Evolutionary conservation across 305 asterid species (phyloP).

Genomic region (Fraxinus nigra): DNA sequence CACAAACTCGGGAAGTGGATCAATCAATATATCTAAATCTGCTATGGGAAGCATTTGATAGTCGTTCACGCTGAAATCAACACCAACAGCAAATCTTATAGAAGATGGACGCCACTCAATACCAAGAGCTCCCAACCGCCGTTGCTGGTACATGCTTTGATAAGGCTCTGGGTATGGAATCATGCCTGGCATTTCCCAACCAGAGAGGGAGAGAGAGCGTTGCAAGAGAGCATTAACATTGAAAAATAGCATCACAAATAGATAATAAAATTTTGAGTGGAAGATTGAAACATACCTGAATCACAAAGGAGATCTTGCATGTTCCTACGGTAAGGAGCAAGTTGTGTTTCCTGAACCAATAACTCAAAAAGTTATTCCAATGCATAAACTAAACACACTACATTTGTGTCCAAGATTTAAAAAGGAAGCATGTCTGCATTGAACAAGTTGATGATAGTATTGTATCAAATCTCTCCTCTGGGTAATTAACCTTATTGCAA

Average conservation of each 20-base stretch:
- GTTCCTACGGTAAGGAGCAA: constrained; percentile 89
- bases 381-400: constrained; percentile 16
- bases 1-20: constrained; percentile 82
- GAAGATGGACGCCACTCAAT: constrained; percentile 94
- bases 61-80: constrained; percentile 77
- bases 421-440: not conserved
- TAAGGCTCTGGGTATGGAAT: constrained; percentile 96
- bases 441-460: not conserved
- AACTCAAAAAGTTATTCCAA: constrained; percentile 21
- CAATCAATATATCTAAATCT: constrained; percentile 76
- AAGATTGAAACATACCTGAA: constrained; percentile 57
- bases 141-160: constrained; percentile 81
- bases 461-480: not conserved
- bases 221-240: not conserved
- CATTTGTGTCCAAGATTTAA: not conserved
- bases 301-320: constrained; percentile 98
- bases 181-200: constrained; percentile 54
- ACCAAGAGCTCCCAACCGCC: constrained; percentile 92
- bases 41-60: constrained; percentile 73
- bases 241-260: not conserved
- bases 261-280: constrained; percentile 11
- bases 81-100: constrained; percentile 76
- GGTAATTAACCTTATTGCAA: not conserved
- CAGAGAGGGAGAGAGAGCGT: constrained; percentile 15
- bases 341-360: constrained; percentile 82